phyloP scores from a whole-genome alignment of 805 yeast species.

The Kuraishia floccosa region DNA sequence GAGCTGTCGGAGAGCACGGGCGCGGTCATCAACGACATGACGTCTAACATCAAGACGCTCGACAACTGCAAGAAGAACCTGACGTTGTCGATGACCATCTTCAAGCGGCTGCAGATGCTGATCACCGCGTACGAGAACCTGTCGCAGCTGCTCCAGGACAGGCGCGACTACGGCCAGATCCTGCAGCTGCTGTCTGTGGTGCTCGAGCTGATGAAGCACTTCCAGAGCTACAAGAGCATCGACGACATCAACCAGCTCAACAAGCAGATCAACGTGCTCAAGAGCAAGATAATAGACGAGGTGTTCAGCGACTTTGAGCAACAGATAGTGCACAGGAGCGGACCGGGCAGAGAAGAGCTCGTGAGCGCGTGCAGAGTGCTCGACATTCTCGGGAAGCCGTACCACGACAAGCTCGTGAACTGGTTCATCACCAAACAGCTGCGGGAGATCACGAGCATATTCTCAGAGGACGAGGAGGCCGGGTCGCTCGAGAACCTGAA shows the following conservation, averaged over 20 bases:
- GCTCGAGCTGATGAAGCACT: conserved; percentile 57
- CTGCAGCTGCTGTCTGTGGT: conserved; percentile 58
- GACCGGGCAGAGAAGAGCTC: conserved; percentile 21
- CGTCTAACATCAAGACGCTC: conserved; percentile 63
- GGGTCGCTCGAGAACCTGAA: conserved; percentile 83
- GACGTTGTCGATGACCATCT: conserved; percentile 73
- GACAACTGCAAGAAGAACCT: conserved; percentile 80
- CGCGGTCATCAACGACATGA: conserved; percentile 51
- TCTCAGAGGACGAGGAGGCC: conserved; percentile 79
- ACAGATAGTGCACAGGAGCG: conserved; percentile 23
- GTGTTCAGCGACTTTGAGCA: conserved; percentile 65
- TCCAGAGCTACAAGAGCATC: conserved; percentile 73
- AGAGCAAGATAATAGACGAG: conserved; percentile 52
- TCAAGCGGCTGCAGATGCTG: conserved; percentile 81
- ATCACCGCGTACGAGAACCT: conserved; percentile 62
- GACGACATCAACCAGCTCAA: conserved; percentile 65
- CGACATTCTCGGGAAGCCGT: conserved; percentile 48
- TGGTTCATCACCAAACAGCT: conserved; percentile 69
- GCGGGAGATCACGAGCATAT: conserved; percentile 65
- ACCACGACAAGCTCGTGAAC: conserved; percentile 46
- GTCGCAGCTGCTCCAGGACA: conserved; percentile 26
- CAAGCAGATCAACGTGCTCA: conserved; percentile 45
- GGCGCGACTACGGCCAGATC: conserved; percentile 37
- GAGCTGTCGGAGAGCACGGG: conserved; percentile 44
- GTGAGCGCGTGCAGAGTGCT: conserved; percentile 63